Base-by-base conservation (phyloP, 2,329 filamentous ascomycete species). In the Fusarium liriodendri region DNA sequence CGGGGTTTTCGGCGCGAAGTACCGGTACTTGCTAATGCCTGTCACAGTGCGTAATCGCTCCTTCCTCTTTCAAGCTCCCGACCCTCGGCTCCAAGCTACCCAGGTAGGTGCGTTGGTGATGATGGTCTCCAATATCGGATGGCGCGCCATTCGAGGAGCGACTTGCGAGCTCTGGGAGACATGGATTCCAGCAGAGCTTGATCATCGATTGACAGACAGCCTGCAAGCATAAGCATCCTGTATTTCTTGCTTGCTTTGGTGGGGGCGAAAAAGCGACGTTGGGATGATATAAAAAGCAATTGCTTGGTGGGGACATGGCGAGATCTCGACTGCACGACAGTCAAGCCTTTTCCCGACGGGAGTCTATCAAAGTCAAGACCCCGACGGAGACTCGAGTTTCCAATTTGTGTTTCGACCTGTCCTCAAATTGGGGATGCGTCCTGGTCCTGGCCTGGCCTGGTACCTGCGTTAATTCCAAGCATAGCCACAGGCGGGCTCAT, bases 21-120 rank as follows among this genome's bases (percentile, higher is more conserved):
- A 77, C 68, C 67, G 67, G 71, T 77, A 77, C 75, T 66, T 74
- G 18, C 42, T 47, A 37, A 70, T 66, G 66, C 69, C 67, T 76
- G 69, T 47, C 68, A 76, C 76, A 77, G 74, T 77, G 72, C 72
- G 76, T 61, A 55, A 59, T 18, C 58, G 60, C 68, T 67, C 63
- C 65, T 75, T 67, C 67, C 66, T 64, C 45, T 59, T 65, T 62
- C 47, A 55, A 62, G 40, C 57, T 65, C 61, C 62, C 63, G 62
- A 60, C 70, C 65, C 71, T 73, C 60, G 60, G 67, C 62, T 62
- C 25, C 45, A 52, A 52, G 45, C 40, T 27, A 47, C 16, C 20
- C 29, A 45, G 33, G 45, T n/a, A 67, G 57, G 50, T 33, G 11
- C 18, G 50, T 33, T 54, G 29, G 22, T 35, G 20, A 25, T 35